Base-by-base conservation (phyloP, 2,329 filamentous ascomycete species). In the Sarocladium kiliense region DNA sequence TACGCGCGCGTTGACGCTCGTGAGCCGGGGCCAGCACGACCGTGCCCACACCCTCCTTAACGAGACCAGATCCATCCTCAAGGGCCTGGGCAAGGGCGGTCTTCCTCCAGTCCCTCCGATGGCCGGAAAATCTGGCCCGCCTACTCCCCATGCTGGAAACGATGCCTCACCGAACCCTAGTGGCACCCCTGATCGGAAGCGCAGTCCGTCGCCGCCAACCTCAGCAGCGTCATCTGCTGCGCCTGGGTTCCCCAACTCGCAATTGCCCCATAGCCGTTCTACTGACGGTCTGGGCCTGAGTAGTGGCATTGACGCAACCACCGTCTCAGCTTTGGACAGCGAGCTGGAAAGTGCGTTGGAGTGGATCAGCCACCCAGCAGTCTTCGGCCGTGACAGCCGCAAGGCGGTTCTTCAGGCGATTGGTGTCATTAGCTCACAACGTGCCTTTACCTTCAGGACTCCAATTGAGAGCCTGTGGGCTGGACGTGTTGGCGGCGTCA, bases 371-470 rank as follows among this genome's bases (percentile, higher is more conserved):
- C 94, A 99, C 66, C 94, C 94, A 1, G 92, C 92, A 2, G 90
- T 97, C 2, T 99, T 99, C 68, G 87, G 89, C 9, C 85, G 94
- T 36, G 94, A 99, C 68, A 94, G 89, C 56, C 86, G 94, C 64
- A 99, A 99, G 75, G 91, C 93, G 3, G 92, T 99, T 2, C 78
- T 99, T 23, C 94, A 99, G 70, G 91, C 92, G 16, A 97, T 99
- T 61, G 93, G 94, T 6, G 92, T 97, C 58, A 97, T 99, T 63
- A 94, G 89, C 65, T 95, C 89, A 6, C 94, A 99, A 72, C 83
- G 94, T 47, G 92, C 88, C 11, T 96, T 93, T 68, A 97, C 94
- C 1, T 97, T 93, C 80, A 85, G 93, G 53, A 94, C 92, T 2
- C 85, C 91, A 0, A 88, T 93, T 5, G 94, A 99, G 75, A 84